Evolutionary conservation across 306 rosid species (phyloP).

Genomic region (Cercis canadensis): DNA sequence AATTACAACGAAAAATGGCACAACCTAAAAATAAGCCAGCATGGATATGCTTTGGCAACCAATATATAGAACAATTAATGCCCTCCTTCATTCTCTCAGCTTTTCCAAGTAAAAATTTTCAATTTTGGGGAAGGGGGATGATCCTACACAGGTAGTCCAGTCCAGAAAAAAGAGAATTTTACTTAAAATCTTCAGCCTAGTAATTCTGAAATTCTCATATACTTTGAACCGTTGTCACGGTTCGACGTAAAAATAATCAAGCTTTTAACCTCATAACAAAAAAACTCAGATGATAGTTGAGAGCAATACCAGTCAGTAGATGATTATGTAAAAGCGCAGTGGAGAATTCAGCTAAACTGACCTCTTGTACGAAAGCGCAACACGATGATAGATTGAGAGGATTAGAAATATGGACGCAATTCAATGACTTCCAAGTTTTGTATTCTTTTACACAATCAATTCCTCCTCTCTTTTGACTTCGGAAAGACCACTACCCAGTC

Average conservation of each 20-base stretch:
- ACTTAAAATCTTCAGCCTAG: no score
- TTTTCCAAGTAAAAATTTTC: background rate
- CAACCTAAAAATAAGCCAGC: background rate
- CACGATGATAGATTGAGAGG: background rate
- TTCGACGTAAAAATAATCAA: background rate
- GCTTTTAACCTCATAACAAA: background rate
- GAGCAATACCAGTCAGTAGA: background rate
- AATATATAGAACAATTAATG: background rate
- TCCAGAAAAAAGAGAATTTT: slow-evolving; percentile 1
- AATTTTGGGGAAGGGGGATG: background rate
- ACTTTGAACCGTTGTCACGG: background rate
- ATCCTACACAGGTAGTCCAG: background rate
- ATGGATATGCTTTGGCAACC: background rate
- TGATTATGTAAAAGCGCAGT: background rate
- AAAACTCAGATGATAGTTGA: background rate
- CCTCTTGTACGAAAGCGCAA: background rate
- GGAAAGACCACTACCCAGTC: background rate
- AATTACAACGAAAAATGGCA: background rate
- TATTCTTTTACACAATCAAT: background rate
- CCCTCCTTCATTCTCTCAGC: background rate
- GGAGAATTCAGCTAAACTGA: slow-evolving; percentile 8
- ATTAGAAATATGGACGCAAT: background rate
- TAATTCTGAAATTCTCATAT: background rate
- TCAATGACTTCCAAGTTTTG: background rate
- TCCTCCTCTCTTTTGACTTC: background rate